Conservation (phyloP, 768 basidiomycete species). For the Boletellus sp. region DNA sequence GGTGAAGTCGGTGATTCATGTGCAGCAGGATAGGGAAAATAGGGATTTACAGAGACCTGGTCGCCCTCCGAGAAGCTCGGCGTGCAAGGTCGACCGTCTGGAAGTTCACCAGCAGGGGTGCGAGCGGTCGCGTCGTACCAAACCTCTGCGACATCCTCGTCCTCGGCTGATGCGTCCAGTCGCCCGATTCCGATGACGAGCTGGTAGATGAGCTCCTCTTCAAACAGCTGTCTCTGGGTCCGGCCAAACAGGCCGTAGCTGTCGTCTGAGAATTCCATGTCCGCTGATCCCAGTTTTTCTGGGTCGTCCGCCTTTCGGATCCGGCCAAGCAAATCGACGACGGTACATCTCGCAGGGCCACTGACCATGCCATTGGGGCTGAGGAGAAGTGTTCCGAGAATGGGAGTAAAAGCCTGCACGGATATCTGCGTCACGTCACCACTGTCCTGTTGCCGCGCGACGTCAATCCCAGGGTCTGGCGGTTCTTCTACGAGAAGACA, state of each 20-base stretch:
- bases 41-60: slow-evolving; percentile 40
- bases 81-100: slow-evolving; percentile 14
- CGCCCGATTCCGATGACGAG: slow-evolving; percentile 89
- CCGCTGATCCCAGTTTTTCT: slow-evolving; percentile 34
- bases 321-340: slow-evolving; percentile 74
- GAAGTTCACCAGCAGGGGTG: slow-evolving; percentile 29
- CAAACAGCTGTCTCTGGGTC: slow-evolving; percentile 61
- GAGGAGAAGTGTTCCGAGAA: slow-evolving; percentile 84
- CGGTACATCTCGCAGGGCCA: slow-evolving; percentile 64
- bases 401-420: slow-evolving; percentile 86
- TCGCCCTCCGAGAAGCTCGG: slow-evolving; percentile 9
- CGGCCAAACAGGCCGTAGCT: slow-evolving; percentile 47
- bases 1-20: slow-evolving; percentile 27
- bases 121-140: slow-evolving; percentile 32
- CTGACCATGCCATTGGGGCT: slow-evolving; percentile 74
- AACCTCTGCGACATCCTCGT: slow-evolving; percentile 36
- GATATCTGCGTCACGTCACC: slow-evolving; percentile 48
- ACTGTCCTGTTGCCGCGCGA: slow-evolving; percentile 12
- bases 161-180: slow-evolving; percentile 43
- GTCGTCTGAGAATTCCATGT: slow-evolving; percentile 29
- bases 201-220: slow-evolving; percentile 78
- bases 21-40: slow-evolving; percentile 46
- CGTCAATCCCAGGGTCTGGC: slow-evolving; percentile 12
- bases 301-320: slow-evolving; percentile 58
- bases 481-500: slow-evolving; percentile 61